These are phyloP conservation scores for Hericium alpestre DNA, from an alignment of 768 basidiomycete species.

Conservation along the genomic window DNA sequence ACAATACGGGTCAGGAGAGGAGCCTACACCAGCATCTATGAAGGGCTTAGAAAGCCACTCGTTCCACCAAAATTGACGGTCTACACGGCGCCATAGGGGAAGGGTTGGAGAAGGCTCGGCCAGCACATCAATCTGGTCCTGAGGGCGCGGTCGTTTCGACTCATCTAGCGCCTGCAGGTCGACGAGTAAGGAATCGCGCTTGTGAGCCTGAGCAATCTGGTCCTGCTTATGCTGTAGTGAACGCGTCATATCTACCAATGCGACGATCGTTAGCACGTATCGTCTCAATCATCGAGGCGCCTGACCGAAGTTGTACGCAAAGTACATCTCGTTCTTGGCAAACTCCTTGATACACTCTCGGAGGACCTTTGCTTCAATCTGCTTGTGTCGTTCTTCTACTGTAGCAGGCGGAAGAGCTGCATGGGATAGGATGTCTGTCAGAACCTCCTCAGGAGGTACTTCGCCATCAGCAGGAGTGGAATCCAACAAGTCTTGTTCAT, in stretches of 20 bases:
- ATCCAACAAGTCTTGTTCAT: constrained; percentile 9
- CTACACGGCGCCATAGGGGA: constrained; percentile 86
- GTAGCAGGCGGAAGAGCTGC: constrained; percentile 55
- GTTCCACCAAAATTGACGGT: constrained; percentile 95
- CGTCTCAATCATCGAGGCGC: neutral
- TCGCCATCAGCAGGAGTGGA: constrained; percentile 11
- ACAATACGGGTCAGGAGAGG: neutral
- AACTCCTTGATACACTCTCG: constrained; percentile 70
- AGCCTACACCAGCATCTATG: constrained; percentile 71
- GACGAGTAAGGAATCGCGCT: constrained; percentile 47
- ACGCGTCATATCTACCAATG: constrained; percentile 59
- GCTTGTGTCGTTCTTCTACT: constrained; percentile 55
- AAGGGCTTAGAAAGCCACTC: constrained; percentile 79
- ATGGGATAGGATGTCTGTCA: constrained; percentile 47
- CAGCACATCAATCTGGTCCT: constrained; percentile 38
- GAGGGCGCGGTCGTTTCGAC: constrained; percentile 17
- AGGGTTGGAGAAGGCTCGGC: constrained; percentile 67
- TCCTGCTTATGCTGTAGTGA: constrained; percentile 76
- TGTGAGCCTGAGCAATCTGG: constrained; percentile 43
- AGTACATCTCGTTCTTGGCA: constrained; percentile 83
- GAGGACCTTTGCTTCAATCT: constrained; percentile 77
- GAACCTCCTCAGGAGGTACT: constrained; percentile 34
- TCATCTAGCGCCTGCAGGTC: constrained; percentile 44
- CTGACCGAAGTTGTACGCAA: constrained; percentile 76
- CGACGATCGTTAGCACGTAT: neutral